A percentile compares a stretch with the other conserved stretches of the same genome.
phyloP scores from a whole-genome alignment of 768 basidiomycete genomes.

The button mushroom (Agaricus bisporus) region DNA sequence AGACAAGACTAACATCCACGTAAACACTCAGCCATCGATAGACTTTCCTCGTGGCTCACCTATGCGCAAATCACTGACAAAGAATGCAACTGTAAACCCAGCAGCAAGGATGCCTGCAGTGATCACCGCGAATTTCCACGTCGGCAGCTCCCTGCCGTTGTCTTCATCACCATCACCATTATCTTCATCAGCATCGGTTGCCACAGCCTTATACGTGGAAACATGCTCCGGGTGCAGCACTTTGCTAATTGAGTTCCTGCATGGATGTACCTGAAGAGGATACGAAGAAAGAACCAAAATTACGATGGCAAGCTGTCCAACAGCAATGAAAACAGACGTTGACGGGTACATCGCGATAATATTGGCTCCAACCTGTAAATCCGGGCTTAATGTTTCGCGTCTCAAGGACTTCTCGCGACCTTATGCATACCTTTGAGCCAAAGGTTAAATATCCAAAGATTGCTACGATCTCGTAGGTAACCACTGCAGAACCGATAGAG shows the following conservation, averaged over 20 bases:
- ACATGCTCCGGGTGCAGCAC: slow-evolving; percentile 53
- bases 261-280: slow-evolving; percentile 92
- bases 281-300: slow-evolving; percentile 89
- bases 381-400: not conserved
- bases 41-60: slow-evolving; percentile 38
- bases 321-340: slow-evolving; percentile 85
- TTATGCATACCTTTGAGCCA: slow-evolving; percentile 61
- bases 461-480: slow-evolving; percentile 86
- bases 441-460: slow-evolving; percentile 92
- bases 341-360: slow-evolving; percentile 93
- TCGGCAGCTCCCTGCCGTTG: slow-evolving; percentile 53
- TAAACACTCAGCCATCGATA: slow-evolving; percentile 1
- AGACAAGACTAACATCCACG: slow-evolving; percentile 60
- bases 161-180: slow-evolving; percentile 51
- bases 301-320: slow-evolving; percentile 91
- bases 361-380: slow-evolving; percentile 72
- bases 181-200: slow-evolving; percentile 34
- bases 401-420: not conserved
- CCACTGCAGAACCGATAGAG: slow-evolving; percentile 78
- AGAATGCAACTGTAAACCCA: slow-evolving; percentile 71
- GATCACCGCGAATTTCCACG: slow-evolving; percentile 60
- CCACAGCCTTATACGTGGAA: slow-evolving; percentile 21
- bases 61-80: slow-evolving; percentile 71
- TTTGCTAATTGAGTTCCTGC: slow-evolving; percentile 87
- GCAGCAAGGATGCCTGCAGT: slow-evolving; percentile 59